Evolutionary conservation across 768 basidiomycete species (phyloP).

Genomic region (Sarcomyxa edulis): DNA sequence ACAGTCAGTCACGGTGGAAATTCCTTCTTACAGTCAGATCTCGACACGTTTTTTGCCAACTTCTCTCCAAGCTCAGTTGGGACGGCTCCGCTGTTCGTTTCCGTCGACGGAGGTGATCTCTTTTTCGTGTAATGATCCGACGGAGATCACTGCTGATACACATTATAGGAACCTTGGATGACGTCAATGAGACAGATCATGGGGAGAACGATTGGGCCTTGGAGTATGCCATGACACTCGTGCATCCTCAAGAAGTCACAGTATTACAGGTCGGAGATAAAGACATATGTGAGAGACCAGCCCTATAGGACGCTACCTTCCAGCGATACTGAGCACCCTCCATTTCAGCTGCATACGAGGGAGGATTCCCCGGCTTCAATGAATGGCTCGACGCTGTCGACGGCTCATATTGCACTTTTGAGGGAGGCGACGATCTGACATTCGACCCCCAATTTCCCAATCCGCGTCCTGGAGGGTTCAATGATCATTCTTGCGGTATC

Average conservation of each 20-base stretch:
- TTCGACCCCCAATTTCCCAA: constrained; percentile 27
- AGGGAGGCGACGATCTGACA: constrained; percentile 25
- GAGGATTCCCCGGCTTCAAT: constrained; percentile 21
- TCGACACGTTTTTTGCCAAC: constrained; percentile 35
- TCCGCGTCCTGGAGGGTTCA: constrained; percentile 20
- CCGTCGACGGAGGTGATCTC: constrained; percentile 36
- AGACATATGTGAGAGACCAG: constrained; percentile 15
- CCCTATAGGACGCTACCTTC: neutral
- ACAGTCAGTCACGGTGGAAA: constrained; percentile 39
- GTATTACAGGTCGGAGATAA: constrained; percentile 26
- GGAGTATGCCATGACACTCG: constrained; percentile 37
- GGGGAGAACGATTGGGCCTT: constrained; percentile 40
- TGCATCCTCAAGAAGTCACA: constrained; percentile 21
- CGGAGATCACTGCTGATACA: neutral
- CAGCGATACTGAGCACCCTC: neutral
- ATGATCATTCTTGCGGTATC: constrained; percentile 28
- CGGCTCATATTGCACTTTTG: constrained; percentile 25
- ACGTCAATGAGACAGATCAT: constrained; percentile 17
- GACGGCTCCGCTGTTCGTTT: constrained; percentile 29
- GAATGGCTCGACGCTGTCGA: constrained; percentile 32
- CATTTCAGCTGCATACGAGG: too few species aligned
- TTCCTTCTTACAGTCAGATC: constrained; percentile 33
- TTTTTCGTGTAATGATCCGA: neutral
- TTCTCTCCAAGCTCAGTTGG: constrained; percentile 35
- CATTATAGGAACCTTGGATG: constrained; percentile 12